phyloP scores from a whole-genome alignment of 208 protist genomes.

The Trypanosoma lewisi region DNA sequence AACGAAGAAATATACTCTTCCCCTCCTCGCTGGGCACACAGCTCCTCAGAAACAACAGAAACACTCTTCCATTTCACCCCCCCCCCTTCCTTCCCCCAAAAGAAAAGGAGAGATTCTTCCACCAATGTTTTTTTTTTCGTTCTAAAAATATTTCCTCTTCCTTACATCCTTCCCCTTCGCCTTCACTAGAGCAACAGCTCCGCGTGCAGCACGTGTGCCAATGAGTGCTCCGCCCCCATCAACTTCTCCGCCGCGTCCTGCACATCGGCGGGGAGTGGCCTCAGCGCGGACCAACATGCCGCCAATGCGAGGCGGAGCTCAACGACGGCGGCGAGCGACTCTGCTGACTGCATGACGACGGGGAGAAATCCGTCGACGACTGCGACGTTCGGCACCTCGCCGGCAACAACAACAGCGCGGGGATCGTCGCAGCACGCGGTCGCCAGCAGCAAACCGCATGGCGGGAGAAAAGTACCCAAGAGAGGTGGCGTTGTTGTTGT shows the following conservation, averaged over 20 bases:
- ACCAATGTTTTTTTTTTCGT: too few species aligned
- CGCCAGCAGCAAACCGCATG: constrained; percentile 19
- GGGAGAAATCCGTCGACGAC: constrained; percentile 26
- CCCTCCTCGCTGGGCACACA: not conserved
- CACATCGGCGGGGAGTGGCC: constrained; percentile 6
- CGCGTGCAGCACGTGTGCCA: constrained; percentile 19
- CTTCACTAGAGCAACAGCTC: constrained; percentile 11
- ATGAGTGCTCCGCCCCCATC: constrained; percentile 7
- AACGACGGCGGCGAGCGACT: constrained; percentile 9
- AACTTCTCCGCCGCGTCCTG: constrained; percentile 19
- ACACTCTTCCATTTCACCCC: too few species aligned
- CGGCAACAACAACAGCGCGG: constrained; percentile 5
- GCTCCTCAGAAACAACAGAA: constrained; percentile 7
- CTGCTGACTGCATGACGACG: constrained; percentile 18
- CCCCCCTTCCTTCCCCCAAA: too few species aligned
- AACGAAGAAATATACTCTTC: constrained; percentile 1
- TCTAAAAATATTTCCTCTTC: constrained; percentile 6
- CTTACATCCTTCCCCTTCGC: constrained; percentile 4
- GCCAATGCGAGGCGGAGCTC: constrained; percentile 11
- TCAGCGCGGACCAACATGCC: constrained; percentile 14
- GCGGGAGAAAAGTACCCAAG: constrained; percentile 20
- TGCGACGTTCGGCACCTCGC: constrained; percentile 30
- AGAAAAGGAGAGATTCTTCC: too few species aligned
- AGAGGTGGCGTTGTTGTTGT: not conserved
- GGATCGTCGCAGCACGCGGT: constrained; percentile 18